Evolutionary conservation across 2,329 filamentous ascomycete species (phyloP), one percentile per base, ranked within the genome.

Genomic region (Scopulariopsis brevicaulis): DNA sequence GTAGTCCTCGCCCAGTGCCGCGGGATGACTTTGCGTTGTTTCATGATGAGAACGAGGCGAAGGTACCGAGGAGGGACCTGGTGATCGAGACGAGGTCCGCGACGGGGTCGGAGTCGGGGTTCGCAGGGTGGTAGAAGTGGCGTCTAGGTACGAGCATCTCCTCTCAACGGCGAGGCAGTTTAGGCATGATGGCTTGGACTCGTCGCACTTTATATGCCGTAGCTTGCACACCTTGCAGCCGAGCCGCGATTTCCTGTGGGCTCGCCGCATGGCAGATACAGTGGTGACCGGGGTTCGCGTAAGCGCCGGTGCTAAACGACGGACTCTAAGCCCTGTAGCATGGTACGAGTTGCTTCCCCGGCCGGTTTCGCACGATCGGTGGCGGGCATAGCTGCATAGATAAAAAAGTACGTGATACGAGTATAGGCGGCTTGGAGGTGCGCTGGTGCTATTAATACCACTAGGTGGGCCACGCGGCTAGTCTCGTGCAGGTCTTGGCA

Each of bases 201-300:
- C 73, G 58, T 77, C 74, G 64, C 74, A 76, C 40, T 72, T 73
- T 58, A 73, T 72, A 50, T 74, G 72, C 1, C 72, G 67, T 15
- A 69, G 61, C 64, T 74, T 74, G 64, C 72, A 74, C 61, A 72
- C 70, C 58, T 61, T 67, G 60, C 72, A 74, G 32, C 72, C 71
- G 54, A 70, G 72, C 22, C 71, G 66, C n/a, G 71, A 74, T 60
- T 74, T 74, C 28, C 28, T 32, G 28, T 32, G 28, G 28, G 28
- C 28, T 32, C 28, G 28, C 28, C 28, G 28, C 28, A 32, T 32
- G 28, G 8, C 28, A 32, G 28, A n/a, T n/a, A n/a, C n/a, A n/a
- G n/a, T n/a, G n/a, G 28, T 8, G 28, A 8, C 4, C 28, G 28
- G 8, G 28, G 28, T 4, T 32, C 28, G 28, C 28, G 28, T 8